Conservation (phyloP, 1,284 basidiomycete genomes). For the Heliocybe sulcata region DNA sequence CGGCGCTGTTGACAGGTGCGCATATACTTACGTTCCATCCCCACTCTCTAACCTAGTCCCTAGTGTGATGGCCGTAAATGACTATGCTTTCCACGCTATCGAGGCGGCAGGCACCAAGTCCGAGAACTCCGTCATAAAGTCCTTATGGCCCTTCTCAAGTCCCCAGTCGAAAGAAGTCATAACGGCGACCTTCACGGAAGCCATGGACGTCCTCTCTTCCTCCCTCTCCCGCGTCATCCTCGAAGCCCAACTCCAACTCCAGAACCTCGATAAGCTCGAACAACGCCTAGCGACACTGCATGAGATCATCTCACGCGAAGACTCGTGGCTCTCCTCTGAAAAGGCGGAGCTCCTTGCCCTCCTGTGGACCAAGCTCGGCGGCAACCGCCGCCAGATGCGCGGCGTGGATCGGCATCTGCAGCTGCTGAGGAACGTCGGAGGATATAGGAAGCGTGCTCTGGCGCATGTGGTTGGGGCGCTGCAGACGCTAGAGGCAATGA, state of each 20-base stretch:
- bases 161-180: slow-evolving; percentile 33
- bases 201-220: slow-evolving; percentile 50
- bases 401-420: slow-evolving; percentile 40
- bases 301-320: slow-evolving; percentile 51
- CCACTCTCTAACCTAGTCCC: slow-evolving; percentile 4
- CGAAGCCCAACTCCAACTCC: slow-evolving; percentile 49
- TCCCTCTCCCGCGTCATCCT: slow-evolving; percentile 49
- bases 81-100: slow-evolving; percentile 57
- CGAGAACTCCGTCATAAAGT: slow-evolving; percentile 25
- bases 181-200: slow-evolving; percentile 43
- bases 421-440: slow-evolving; percentile 45
- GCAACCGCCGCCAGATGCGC: slow-evolving; percentile 40
- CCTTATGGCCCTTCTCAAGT: slow-evolving; percentile 37
- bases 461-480: slow-evolving; percentile 56
- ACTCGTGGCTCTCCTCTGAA: slow-evolving; percentile 32
- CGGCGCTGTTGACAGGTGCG: slow-evolving; percentile 53
- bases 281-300: slow-evolving; percentile 47
- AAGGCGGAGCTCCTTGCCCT: slow-evolving; percentile 49
- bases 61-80: slow-evolving; percentile 66
- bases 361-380: slow-evolving; percentile 63
- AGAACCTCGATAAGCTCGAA: slow-evolving; percentile 53
- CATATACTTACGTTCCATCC: not conserved
- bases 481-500: slow-evolving; percentile 52
- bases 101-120: slow-evolving; percentile 35
- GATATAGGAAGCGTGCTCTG: slow-evolving; percentile 50